These are phyloP conservation scores for Firmiana major DNA, from an alignment of 345 rosid genomes.

Conservation along the genomic window DNA sequence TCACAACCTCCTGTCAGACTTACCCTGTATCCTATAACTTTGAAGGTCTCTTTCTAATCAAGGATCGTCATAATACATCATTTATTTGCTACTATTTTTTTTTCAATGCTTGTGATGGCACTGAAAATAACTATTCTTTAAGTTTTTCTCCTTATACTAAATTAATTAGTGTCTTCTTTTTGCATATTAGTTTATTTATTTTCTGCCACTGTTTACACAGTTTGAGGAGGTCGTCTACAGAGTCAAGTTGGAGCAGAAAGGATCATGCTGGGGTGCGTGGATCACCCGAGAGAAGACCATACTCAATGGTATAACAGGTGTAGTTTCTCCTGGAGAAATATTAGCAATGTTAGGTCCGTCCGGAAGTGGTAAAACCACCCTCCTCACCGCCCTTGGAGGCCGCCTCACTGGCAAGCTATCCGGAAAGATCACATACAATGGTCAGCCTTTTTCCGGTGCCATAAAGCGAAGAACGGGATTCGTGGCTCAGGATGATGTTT, in stretches of 20 bases:
- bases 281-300: conserved; percentile 68
- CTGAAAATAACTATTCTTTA: neutral
- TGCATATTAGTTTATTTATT: neutral
- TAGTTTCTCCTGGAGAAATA: conserved; percentile 88
- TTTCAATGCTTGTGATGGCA: neutral
- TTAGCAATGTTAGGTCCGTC: conserved; percentile 98
- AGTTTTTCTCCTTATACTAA: neutral
- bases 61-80: neutral
- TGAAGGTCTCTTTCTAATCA: conserved; percentile 57
- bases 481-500: conserved; percentile 85
- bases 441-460: conserved; percentile 74
- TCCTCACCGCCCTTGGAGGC: conserved; percentile 94
- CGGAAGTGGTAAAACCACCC: conserved; percentile 98
- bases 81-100: neutral
- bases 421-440: conserved; percentile 87
- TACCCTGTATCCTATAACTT: conserved; percentile 53
- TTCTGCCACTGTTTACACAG: conserved; percentile 35
- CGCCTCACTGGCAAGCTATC: conserved; percentile 67
- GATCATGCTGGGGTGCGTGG: conserved; percentile 53
- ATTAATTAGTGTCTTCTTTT: neutral
- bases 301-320: conserved; percentile 72
- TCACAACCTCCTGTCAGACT: conserved; percentile 46
- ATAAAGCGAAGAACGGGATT: conserved; percentile 80
- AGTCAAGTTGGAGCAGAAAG: conserved; percentile 58
- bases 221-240: conserved; percentile 92